A percentile compares a stretch with the other conserved stretches of the same genome.
These are phyloP conservation scores for Boletus hoseneyae DNA, from an alignment of 1,284 basidiomycete genomes.

Conservation along the genomic window DNA sequence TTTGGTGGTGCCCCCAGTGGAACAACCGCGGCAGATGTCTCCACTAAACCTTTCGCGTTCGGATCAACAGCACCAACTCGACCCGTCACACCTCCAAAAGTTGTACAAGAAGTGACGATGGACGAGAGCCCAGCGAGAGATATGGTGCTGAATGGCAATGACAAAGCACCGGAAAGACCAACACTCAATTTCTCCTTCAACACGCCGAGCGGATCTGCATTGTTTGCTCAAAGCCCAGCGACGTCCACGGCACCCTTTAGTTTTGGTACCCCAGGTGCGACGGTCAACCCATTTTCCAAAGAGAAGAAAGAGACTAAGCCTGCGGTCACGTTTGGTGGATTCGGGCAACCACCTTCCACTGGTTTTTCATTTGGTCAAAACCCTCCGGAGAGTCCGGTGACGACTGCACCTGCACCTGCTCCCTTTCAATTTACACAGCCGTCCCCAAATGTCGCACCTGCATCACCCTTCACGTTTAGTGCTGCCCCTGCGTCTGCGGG, in stretches of 20 bases:
- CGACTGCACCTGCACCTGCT: conserved; percentile 34
- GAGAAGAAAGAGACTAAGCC: conserved; percentile 33
- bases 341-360: conserved; percentile 28
- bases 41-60: conserved; percentile 34
- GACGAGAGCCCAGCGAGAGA: conserved; percentile 68
- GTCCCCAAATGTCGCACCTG: conserved; percentile 34
- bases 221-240: conserved; percentile 39
- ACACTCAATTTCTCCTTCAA: conserved; percentile 46
- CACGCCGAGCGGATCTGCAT: conserved; percentile 31
- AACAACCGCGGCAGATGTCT: conserved; percentile 29
- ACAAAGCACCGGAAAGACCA: conserved; percentile 34
- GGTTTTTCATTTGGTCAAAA: conserved; percentile 37
- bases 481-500: conserved; percentile 33
- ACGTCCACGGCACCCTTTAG: conserved; percentile 31
- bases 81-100: conserved; percentile 54
- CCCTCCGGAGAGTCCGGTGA: conserved; percentile 33
- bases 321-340: conserved; percentile 27
- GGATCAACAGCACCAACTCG: conserved; percentile 27
- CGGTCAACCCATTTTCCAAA: conserved; percentile 32
- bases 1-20: conserved; percentile 30
- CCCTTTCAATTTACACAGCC: conserved; percentile 46
- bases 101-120: conserved; percentile 60
- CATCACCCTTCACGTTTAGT: conserved; percentile 49
- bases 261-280: conserved; percentile 23
- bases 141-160: conserved; percentile 35